These are phyloP conservation scores for Glycine soja DNA, from an alignment of 306 rosid genomes.

Conservation along the genomic window DNA sequence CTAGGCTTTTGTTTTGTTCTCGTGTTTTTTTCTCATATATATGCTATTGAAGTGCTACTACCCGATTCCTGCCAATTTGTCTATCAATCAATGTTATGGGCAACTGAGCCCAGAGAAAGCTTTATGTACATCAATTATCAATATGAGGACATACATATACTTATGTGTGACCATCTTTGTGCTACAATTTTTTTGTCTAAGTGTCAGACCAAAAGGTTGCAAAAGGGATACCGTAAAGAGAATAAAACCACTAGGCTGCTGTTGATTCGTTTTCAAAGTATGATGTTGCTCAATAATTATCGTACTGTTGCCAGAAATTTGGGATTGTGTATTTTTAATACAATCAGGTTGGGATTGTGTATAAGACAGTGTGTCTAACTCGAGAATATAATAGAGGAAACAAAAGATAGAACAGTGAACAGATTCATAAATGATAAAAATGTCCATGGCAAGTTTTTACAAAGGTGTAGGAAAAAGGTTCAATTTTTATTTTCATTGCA, in stretches of 20 bases:
- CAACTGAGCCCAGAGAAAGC: constrained; percentile 27
- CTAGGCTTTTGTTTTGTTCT: constrained; percentile 50
- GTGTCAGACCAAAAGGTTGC: constrained; percentile 50
- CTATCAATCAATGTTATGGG: constrained; percentile 47
- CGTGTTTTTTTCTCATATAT: neutral
- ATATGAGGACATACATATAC: constrained; percentile 18
- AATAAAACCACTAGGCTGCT: constrained; percentile 39
- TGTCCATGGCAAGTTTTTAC: neutral
- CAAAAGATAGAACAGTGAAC: neutral
- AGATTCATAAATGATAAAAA: neutral
- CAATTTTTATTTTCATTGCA: neutral
- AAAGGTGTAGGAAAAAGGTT: neutral
- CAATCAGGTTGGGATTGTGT: neutral
- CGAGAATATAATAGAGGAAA: neutral
- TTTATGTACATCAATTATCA: constrained; percentile 52
- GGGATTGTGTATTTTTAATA: neutral
- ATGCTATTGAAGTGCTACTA: neutral
- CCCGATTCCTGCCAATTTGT: constrained; percentile 44
- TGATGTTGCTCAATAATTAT: neutral
- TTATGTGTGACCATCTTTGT: constrained; percentile 37
- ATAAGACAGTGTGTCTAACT: neutral
- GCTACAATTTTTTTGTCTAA: constrained; percentile 40
- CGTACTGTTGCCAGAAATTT: neutral
- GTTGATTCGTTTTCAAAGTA: constrained; percentile 15
- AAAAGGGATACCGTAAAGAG: constrained; percentile 42